Conservation (phyloP, 768 basidiomycete genomes). For the Psilocybe sp. region DNA sequence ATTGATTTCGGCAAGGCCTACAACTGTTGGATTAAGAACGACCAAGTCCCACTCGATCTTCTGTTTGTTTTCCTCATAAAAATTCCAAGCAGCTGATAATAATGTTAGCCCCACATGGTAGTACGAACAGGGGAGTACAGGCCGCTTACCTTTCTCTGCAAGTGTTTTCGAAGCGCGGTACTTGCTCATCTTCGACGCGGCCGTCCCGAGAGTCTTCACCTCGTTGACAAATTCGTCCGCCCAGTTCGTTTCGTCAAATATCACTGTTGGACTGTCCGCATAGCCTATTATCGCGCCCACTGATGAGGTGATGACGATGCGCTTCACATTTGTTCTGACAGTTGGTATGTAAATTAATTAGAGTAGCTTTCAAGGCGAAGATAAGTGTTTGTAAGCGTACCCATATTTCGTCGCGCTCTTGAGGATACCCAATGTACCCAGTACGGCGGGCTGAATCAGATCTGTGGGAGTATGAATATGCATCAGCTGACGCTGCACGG, state of each 20-base stretch:
- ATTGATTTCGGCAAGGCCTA: neutral
- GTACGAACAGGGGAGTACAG: neutral
- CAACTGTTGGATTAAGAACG: too few relatives aligned
- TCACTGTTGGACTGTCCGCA: constrained; percentile 18
- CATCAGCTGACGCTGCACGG: neutral
- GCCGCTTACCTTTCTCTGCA: constrained; percentile 51
- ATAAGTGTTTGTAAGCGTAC: constrained; percentile 24
- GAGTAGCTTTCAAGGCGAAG: neutral
- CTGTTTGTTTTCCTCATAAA: neutral
- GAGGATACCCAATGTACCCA: constrained; percentile 65
- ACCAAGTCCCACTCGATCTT: too few relatives aligned
- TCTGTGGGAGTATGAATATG: constrained; percentile 32
- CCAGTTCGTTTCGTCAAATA: constrained; percentile 60
- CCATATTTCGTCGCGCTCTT: constrained; percentile 53
- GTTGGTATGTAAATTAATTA: neutral
- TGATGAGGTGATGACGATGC: constrained; percentile 71
- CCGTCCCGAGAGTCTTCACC: constrained; percentile 44
- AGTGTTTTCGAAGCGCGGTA: constrained; percentile 68
- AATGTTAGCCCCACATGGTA: neutral
- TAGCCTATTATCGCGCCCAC: constrained; percentile 40
- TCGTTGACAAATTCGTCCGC: constrained; percentile 46
- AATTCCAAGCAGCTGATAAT: neutral
- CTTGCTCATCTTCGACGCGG: constrained; percentile 34
- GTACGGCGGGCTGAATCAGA: constrained; percentile 68
- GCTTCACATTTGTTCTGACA: constrained; percentile 47